Evolutionary conservation across 768 basidiomycete genomes (phyloP).

Genomic region (Saitozyma podzolica): DNA sequence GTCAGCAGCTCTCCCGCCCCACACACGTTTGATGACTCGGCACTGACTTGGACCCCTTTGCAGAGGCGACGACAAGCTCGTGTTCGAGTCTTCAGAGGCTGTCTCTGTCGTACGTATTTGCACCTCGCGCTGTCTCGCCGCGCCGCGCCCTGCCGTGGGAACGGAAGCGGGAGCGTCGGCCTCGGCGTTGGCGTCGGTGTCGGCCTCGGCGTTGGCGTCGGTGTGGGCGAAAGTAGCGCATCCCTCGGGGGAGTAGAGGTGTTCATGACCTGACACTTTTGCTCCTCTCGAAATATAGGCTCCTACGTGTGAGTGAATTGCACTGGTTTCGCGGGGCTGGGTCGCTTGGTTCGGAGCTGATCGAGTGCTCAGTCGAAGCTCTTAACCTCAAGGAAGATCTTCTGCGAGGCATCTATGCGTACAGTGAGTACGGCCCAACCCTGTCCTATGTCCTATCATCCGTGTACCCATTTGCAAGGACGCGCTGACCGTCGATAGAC

Average conservation of each 20-base stretch:
- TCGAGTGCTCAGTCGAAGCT: slow-evolving; percentile 47
- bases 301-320: slow-evolving; percentile 50
- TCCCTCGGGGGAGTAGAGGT: slow-evolving; percentile 47
- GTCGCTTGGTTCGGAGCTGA: slow-evolving; percentile 14
- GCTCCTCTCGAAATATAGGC: slow-evolving; percentile 51
- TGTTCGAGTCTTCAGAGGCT: slow-evolving; percentile 73
- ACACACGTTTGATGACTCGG: not conserved
- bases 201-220: slow-evolving; percentile 1
- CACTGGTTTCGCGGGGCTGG: not conserved
- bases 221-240: slow-evolving; percentile 28
- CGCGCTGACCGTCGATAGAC: slow-evolving; percentile 16
- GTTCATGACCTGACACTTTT: slow-evolving; percentile 47
- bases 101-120: slow-evolving; percentile 62
- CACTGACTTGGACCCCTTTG: slow-evolving; percentile 59
- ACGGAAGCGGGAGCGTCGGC: too few relatives aligned
- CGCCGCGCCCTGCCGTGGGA: too few relatives aligned
- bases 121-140: slow-evolving; percentile 12
- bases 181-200: not conserved
- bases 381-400: slow-evolving; percentile 54
- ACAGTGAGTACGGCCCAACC: slow-evolving; percentile 35
- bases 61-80: slow-evolving; percentile 87
- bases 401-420: slow-evolving; percentile 53
- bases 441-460: too few relatives aligned
- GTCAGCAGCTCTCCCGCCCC: slow-evolving; percentile 3
- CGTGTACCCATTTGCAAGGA: too few relatives aligned